These are phyloP conservation scores for Aspergillus leporis DNA, from an alignment of 495 filamentous ascomycete species.

Conservation along the genomic window DNA sequence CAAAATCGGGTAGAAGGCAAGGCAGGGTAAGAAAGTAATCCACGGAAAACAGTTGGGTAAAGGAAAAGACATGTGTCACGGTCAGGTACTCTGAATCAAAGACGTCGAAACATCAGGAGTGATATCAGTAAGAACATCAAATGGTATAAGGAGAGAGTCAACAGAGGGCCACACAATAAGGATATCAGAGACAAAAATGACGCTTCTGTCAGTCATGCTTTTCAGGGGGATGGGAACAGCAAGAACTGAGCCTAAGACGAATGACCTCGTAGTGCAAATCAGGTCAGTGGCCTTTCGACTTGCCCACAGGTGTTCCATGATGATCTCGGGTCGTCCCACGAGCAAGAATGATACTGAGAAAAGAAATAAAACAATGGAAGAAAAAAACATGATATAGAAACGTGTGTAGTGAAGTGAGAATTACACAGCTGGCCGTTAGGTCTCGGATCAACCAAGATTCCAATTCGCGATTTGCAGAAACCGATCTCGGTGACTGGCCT, in stretches of 20 bases:
- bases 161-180: constrained; percentile 3
- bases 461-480: background rate
- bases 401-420: background rate
- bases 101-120: constrained; percentile 14
- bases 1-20: constrained; percentile 5
- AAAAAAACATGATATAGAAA: background rate
- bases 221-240: constrained; percentile 3
- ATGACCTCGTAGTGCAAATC: constrained; percentile 2
- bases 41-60: constrained; percentile 6
- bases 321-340: constrained; percentile 4
- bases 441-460: background rate
- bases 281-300: background rate
- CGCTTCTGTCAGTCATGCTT: constrained; percentile 14
- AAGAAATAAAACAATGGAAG: background rate
- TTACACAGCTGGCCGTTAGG: background rate
- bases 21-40: constrained; percentile 1
- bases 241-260: constrained; percentile 8
- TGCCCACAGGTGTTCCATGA: background rate
- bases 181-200: constrained; percentile 12
- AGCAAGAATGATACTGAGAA: constrained; percentile 3
- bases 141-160: constrained; percentile 26
- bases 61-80: constrained; percentile 10
- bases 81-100: constrained; percentile 2
- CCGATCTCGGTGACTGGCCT: too few relatives aligned
- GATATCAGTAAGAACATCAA: constrained; percentile 19